Evolutionary conservation across 2,329 filamentous ascomycete genomes (phyloP).

Genomic region (Geosmithia morbida): DNA sequence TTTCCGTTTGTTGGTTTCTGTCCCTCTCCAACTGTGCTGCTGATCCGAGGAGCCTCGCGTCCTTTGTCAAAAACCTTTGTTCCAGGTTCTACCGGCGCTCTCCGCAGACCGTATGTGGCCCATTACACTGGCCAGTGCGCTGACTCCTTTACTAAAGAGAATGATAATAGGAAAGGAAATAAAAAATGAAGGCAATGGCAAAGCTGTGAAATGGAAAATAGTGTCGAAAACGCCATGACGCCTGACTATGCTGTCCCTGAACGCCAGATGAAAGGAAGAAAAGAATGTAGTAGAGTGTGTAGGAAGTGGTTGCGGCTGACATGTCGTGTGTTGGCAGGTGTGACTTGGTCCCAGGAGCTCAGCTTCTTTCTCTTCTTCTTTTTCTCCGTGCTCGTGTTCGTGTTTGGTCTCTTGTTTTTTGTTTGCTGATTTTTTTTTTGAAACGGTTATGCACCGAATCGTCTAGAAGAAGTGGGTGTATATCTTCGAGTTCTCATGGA

Average conservation of each 20-base stretch:
- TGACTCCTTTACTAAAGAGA: constrained; percentile 1
- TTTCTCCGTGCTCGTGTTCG: not conserved
- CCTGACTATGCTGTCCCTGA: constrained; percentile 43
- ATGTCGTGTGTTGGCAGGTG: constrained; percentile 3
- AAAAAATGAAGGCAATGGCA: constrained; percentile 1
- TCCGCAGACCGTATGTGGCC: not conserved
- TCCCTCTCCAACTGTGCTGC: not conserved
- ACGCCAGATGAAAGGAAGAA: constrained; percentile 27
- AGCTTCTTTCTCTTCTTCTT: not conserved
- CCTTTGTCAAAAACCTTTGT: not conserved
- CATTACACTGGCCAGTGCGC: not conserved
- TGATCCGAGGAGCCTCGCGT: not conserved
- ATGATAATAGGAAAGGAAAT: constrained; percentile 15
- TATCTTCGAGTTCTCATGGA: constrained; percentile 96
- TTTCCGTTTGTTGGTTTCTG: too few species aligned
- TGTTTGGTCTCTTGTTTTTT: not conserved
- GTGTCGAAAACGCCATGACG: constrained; percentile 35
- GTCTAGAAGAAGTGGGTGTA: constrained; percentile 98
- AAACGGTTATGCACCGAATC: constrained; percentile 8
- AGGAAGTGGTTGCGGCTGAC: constrained; percentile 11
- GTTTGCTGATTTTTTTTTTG: constrained; percentile 8
- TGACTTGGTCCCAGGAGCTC: not conserved
- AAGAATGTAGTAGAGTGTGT: constrained; percentile 36
- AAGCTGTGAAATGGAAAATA: constrained; percentile 14
- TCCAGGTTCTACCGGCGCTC: not conserved